Evolutionary conservation across 306 rosid species (phyloP).

Genomic region (Hippophae gyantsensis): DNA sequence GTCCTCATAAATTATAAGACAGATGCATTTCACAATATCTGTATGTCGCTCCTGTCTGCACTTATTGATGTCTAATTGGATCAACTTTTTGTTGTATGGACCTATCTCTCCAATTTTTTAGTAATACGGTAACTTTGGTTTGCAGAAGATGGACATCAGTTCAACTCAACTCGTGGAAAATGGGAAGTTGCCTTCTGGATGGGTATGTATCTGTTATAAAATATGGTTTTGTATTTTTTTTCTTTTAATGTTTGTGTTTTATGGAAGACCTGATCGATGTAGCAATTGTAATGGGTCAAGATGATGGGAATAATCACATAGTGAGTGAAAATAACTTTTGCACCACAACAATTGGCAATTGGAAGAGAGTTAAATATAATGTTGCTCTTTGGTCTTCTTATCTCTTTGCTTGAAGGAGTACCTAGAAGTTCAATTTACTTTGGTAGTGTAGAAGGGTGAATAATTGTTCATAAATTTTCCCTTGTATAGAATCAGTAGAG

Average conservation of each 20-base stretch:
- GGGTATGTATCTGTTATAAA: slow-evolving; percentile 52
- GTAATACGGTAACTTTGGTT: slow-evolving; percentile 17
- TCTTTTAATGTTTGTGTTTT: background rate
- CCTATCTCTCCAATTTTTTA: slow-evolving; percentile 14
- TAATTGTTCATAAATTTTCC: too few species aligned
- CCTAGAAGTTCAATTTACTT: background rate
- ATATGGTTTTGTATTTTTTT: slow-evolving; percentile 3
- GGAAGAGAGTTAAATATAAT: background rate
- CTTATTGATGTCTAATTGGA: background rate
- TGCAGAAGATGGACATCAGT: slow-evolving; percentile 42
- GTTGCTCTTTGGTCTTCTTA: background rate
- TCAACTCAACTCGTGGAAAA: slow-evolving; percentile 34
- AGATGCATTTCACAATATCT: background rate
- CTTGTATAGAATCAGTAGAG: too few species aligned
- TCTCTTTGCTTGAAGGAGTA: background rate
- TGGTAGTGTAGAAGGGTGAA: too few species aligned
- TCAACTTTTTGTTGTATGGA: slow-evolving; percentile 9
- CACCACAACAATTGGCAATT: background rate
- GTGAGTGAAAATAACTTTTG: background rate
- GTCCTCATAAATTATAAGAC: too few species aligned
- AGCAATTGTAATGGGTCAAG: background rate
- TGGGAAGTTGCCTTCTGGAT: slow-evolving; percentile 53
- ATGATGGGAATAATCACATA: background rate
- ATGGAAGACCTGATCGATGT: background rate
- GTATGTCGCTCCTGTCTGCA: background rate